phyloP scores from a whole-genome alignment of 495 filamentous ascomycete species.

The Paragyromitra xinjiangensis region DNA sequence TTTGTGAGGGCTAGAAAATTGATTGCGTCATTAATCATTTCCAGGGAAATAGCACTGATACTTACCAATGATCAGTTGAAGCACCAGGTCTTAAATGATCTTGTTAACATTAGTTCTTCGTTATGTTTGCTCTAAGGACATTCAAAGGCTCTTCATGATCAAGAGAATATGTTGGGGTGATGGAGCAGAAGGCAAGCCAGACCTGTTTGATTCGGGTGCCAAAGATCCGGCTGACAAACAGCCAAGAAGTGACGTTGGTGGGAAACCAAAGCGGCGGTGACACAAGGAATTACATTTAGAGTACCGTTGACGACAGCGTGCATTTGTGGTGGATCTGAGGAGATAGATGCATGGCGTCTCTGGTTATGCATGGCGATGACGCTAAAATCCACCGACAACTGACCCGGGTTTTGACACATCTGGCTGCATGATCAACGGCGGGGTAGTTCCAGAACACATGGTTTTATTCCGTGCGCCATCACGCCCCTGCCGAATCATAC shows the following conservation, averaged over 20 bases:
- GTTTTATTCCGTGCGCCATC: neutral
- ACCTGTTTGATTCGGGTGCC: neutral
- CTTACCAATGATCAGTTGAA: neutral
- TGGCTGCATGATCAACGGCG: conserved; percentile 5
- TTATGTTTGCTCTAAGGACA: neutral
- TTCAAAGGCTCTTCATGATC: neutral
- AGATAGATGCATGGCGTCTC: conserved; percentile 1
- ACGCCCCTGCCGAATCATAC: neutral
- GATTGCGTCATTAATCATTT: conserved; percentile 5
- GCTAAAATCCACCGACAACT: neutral
- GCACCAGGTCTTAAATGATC: neutral
- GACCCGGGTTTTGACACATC: conserved; percentile 18
- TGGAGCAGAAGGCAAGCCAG: neutral
- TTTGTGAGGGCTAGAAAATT: neutral
- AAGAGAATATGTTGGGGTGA: neutral
- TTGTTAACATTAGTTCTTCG: neutral
- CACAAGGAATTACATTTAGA: neutral
- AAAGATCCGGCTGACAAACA: neutral
- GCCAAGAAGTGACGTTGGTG: neutral
- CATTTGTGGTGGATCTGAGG: neutral
- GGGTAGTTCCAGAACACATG: neutral
- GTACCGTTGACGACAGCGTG: neutral
- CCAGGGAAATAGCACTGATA: neutral
- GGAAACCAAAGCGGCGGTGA: neutral
- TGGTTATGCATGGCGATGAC: neutral